Evolutionary conservation across 139 green algal species (phyloP).

Genomic region (Pseudopediastrum boryanum): DNA sequence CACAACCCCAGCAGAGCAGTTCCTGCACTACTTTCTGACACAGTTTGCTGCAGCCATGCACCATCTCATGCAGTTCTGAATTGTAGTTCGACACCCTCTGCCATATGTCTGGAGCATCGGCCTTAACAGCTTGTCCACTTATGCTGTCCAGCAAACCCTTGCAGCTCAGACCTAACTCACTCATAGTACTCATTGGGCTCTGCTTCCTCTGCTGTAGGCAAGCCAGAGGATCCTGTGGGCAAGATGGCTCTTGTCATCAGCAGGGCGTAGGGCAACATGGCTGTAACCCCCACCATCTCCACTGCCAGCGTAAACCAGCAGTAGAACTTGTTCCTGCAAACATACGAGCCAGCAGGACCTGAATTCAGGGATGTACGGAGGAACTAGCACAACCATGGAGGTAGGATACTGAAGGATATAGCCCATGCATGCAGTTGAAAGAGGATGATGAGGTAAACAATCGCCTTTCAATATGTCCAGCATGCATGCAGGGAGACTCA

Average conservation of each 20-base stretch:
- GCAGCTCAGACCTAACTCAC: too few relatives aligned
- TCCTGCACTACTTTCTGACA: too few relatives aligned
- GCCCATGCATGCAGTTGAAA: not conserved
- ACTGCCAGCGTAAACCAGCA: constrained; percentile 17
- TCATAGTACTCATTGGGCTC: too few relatives aligned
- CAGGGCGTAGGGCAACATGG: constrained; percentile 48
- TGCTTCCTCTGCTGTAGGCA: constrained; percentile 13
- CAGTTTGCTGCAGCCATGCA: constrained; percentile 25
- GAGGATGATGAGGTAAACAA: not conserved
- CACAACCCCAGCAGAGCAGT: too few relatives aligned
- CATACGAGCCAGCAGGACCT: not conserved
- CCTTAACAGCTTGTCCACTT: too few relatives aligned
- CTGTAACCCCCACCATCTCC: constrained; percentile 45
- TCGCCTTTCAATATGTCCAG: not conserved
- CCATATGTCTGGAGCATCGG: too few relatives aligned
- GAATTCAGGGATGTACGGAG: not conserved
- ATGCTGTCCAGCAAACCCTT: too few relatives aligned
- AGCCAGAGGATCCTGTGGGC: not conserved
- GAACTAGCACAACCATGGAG: not conserved
- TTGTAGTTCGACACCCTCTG: too few relatives aligned
- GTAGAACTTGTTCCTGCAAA: not conserved
- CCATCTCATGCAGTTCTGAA: too few relatives aligned
- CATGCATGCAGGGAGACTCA: too few relatives aligned
- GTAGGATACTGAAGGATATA: not conserved
- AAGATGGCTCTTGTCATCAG: constrained; percentile 34